phyloP scores from a whole-genome alignment of 768 basidiomycete species.

The Lactarius vividus region DNA sequence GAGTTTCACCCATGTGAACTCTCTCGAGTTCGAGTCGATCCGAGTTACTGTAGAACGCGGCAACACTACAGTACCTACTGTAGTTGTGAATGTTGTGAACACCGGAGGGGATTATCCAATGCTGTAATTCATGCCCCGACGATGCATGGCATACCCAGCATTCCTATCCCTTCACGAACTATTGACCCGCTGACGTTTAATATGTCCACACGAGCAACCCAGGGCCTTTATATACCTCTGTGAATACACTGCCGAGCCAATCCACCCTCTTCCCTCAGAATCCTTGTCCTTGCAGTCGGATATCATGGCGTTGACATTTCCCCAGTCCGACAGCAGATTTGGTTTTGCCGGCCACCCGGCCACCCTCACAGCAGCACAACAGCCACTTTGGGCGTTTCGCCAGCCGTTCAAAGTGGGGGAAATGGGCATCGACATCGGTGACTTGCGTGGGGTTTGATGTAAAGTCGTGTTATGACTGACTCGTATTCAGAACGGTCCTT shows the following conservation, averaged over 20 bases:
- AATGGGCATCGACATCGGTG: slow-evolving; percentile 8
- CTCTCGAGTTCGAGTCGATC: no score
- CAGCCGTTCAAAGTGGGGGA: slow-evolving; percentile 1
- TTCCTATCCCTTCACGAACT: neutral
- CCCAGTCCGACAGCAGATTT: neutral
- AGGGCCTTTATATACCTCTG: slow-evolving; percentile 2
- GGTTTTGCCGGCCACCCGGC: neutral
- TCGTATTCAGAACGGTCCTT: neutral
- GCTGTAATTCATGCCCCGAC: neutral
- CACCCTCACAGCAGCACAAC: neutral
- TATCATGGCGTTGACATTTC: neutral
- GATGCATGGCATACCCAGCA: neutral
- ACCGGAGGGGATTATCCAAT: neutral
- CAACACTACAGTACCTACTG: no score
- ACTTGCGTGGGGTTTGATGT: neutral
- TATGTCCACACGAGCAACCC: neutral
- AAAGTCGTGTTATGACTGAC: neutral
- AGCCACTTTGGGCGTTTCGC: slow-evolving; percentile 7
- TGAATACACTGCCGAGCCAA: neutral
- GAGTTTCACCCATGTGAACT: no score
- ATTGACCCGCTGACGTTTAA: neutral
- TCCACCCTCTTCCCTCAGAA: neutral
- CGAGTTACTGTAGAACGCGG: no score
- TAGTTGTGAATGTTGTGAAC: neutral
- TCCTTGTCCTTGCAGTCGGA: neutral